A percentile compares a stretch with the other conserved stretches of the same genome.
phyloP scores from a whole-genome alignment of 129 eudicot genomes.

The Flaveria sonorensis region DNA sequence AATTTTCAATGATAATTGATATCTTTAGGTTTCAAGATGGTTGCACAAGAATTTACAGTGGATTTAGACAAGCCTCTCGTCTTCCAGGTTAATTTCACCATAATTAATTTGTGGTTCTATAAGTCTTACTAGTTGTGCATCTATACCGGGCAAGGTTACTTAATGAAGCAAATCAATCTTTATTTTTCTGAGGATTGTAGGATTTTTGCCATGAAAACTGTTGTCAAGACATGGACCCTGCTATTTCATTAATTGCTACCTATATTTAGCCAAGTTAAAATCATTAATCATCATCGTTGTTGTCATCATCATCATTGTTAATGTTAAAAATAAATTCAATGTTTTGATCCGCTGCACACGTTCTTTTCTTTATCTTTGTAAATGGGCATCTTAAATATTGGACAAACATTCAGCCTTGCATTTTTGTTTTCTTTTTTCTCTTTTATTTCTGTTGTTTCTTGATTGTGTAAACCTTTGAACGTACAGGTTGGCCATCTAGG shows the following conservation, averaged over 20 bases:
- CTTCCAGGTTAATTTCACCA: constrained; percentile 60
- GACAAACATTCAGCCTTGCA: not conserved
- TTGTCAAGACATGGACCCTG: constrained; percentile 4
- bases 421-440: not conserved
- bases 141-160: not conserved
- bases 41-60: constrained; percentile 72
- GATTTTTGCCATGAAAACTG: not conserved
- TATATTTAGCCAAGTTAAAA: not conserved
- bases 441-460: not conserved
- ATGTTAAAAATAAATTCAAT: not conserved
- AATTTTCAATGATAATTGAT: constrained; percentile 9
- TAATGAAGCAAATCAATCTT: not conserved
- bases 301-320: not conserved
- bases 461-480: not conserved
- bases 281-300: not conserved
- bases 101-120: not conserved
- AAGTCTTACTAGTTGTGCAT: not conserved
- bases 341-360: constrained; percentile 1
- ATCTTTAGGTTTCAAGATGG: constrained; percentile 58
- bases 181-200: not conserved
- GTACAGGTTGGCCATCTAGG: constrained; percentile 97
- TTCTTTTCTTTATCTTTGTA: constrained; percentile 1
- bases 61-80: constrained; percentile 90
- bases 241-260: not conserved
- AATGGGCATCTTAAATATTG: constrained; percentile 5